A percentile compares a stretch with the other conserved stretches of the same genome.
Evolutionary conservation across 352 stramenopile genomes (phyloP).

Genomic region (Pelagophyceae sp.): DNA sequence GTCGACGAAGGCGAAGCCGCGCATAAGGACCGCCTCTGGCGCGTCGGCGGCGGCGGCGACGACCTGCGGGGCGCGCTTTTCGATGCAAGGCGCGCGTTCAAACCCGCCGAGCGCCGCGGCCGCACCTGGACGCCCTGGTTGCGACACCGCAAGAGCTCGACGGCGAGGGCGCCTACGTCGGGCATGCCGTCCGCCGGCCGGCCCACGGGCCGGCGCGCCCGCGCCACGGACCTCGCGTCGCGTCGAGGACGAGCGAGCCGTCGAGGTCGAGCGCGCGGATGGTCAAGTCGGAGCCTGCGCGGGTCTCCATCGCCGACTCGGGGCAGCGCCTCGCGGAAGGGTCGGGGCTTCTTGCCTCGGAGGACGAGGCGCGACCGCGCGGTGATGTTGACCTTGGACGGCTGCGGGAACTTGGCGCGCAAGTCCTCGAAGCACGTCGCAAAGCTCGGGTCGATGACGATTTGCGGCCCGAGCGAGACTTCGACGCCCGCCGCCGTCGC

Average conservation of each 20-base stretch:
- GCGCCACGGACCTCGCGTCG: background rate
- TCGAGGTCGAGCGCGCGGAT: slow-evolving; percentile 43
- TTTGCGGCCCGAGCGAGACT: slow-evolving; percentile 1
- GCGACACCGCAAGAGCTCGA: background rate
- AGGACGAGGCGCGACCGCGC: slow-evolving; percentile 57
- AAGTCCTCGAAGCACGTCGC: slow-evolving; percentile 54
- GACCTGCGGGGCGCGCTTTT: too few species aligned
- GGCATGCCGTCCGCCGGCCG: background rate
- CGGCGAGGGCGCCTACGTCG: background rate
- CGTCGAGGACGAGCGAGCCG: slow-evolving; percentile 37
- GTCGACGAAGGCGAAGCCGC: background rate
- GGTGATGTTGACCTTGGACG: slow-evolving; percentile 49
- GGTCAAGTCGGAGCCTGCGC: slow-evolving; percentile 15
- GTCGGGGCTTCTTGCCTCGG: slow-evolving; percentile 37
- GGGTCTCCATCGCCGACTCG: too few species aligned
- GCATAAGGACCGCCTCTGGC: background rate
- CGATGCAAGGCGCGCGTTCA: too few species aligned
- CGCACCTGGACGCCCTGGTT: background rate
- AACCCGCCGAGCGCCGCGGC: too few species aligned
- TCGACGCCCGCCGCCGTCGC: slow-evolving; percentile 29
- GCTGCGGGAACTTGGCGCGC: slow-evolving; percentile 44
- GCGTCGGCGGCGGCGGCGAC: background rate
- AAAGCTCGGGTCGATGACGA: slow-evolving; percentile 52
- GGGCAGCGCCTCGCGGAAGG: too few species aligned
- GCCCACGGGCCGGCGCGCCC: too few species aligned